Base-by-base conservation (phyloP, 2,329 filamentous ascomycete species). In the Aspergillus sclerotialis region DNA sequence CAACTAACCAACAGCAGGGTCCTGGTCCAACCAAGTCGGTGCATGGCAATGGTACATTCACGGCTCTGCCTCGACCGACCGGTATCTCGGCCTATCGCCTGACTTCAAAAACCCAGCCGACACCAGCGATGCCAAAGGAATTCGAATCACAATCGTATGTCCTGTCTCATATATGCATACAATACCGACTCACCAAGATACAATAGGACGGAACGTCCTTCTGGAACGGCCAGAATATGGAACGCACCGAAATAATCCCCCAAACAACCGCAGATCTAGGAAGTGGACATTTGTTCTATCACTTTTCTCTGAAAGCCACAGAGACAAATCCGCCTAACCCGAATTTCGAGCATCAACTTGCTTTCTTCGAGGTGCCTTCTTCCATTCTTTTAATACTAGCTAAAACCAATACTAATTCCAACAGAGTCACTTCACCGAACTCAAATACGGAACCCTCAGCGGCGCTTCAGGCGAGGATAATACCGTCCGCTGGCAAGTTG, bases 21-120 rank as follows among this genome's bases (percentile, higher is more conserved):
- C 73, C 4, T 84, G 75, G 73, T 69, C 68, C n/a, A 82, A 77
- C 56, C 73, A 80, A 59, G 75, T 82, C 48, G 78, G 78, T 1
- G 72, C 77, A 0, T 86, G 82, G 61, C 81, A 85, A 58, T 85
- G 82, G 68, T 85, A 85, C 64, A 84, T 84, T 54, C 82, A 86
- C 63, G 82, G 82, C 23, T 63, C 65, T 4, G 71, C 68, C 7
- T 33, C 62, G 1, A 56, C 53, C 1, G 12, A 33, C 0, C 63
- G 73, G 48, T 84, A 84, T 58, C 69, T 84, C 45, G 76, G 76
- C 47, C 66, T 84, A 2, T 73, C 70, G 2, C 58, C 75, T 0
- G 58, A 61, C 38, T 79, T 69, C 68, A 82, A 80, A 64, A 84
- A 83, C 60, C 75, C 78, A 0, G 72, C 72, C 45, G 80, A 84